Evolutionary conservation across 73 alveolate genomes (phyloP).

Genomic region (Paramecium octaurelia): DNA sequence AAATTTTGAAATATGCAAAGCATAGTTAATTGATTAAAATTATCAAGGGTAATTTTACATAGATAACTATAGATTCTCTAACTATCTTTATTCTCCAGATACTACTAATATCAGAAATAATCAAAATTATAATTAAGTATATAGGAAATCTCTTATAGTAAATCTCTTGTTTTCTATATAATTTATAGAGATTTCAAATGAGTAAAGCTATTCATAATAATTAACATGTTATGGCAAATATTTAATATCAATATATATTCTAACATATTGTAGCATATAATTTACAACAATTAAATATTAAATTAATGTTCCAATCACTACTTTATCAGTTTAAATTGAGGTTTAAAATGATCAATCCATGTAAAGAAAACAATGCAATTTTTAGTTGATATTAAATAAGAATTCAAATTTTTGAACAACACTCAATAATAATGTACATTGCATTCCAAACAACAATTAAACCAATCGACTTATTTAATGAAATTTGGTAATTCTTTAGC

Average conservation of each 20-base stretch:
- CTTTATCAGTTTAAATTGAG: neutral
- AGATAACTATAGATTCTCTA: too few species aligned
- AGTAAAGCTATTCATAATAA: neutral
- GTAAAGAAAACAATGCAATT: neutral
- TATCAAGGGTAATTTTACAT: too few species aligned
- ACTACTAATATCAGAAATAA: too few species aligned
- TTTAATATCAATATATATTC: too few species aligned
- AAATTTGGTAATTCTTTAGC: neutral
- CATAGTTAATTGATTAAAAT: too few species aligned
- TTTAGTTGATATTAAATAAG: neutral
- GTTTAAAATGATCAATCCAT: neutral
- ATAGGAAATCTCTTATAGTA: neutral
- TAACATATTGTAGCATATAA: neutral
- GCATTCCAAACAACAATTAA: neutral
- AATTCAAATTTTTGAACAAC: neutral
- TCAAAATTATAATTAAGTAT: too few species aligned
- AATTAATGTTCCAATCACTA: neutral
- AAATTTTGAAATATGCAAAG: too few species aligned
- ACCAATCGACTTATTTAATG: constrained; percentile 13
- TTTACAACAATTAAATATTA: neutral
- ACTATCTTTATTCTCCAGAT: too few species aligned
- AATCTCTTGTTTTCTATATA: neutral
- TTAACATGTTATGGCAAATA: neutral
- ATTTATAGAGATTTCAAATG: too few species aligned
- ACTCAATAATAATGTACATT: neutral